A percentile compares a stretch with the other conserved stretches of the same genome.
These are phyloP conservation scores for Selaginella tamariscina DNA, from an alignment of 75 land plant species.

Conservation along the genomic window DNA sequence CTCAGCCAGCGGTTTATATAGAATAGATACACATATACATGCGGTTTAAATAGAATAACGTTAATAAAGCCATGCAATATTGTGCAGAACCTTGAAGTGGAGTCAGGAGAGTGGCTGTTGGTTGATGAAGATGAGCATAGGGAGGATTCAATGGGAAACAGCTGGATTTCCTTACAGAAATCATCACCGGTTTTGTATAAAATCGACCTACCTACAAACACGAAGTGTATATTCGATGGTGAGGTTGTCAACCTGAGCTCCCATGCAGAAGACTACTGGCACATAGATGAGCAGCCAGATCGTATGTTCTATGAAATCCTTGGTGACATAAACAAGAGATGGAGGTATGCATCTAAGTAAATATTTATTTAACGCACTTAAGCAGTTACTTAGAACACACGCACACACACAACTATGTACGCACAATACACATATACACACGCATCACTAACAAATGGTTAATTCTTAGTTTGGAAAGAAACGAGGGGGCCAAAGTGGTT, in stretches of 20 bases:
- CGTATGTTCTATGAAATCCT: not conserved
- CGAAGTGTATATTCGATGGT: not conserved
- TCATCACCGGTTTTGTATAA: not conserved
- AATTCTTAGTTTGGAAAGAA: no score
- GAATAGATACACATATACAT: not conserved
- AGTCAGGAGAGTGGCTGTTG: conserved; percentile 1
- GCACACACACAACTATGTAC: no score
- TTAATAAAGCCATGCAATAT: not conserved
- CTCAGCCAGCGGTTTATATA: not conserved
- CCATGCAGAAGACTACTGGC: no score
- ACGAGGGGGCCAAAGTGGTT: conserved; percentile 22
- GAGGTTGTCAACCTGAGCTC: not conserved
- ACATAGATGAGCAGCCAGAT: no score
- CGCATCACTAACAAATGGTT: no score
- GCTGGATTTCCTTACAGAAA: not conserved
- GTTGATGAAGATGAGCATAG: not conserved
- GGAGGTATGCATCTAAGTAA: not conserved
- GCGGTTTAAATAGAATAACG: conserved; percentile 4
- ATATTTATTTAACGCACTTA: no score
- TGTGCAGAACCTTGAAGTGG: not conserved
- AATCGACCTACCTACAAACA: not conserved
- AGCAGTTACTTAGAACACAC: no score
- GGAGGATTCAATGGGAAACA: not conserved
- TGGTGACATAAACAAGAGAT: not conserved
- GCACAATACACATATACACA: no score